Percentiles rank a stretch among this genome's conserved stretches.
Evolutionary conservation across 345 rosid species (phyloP).

Genomic region (Odontarrhena argentea): DNA sequence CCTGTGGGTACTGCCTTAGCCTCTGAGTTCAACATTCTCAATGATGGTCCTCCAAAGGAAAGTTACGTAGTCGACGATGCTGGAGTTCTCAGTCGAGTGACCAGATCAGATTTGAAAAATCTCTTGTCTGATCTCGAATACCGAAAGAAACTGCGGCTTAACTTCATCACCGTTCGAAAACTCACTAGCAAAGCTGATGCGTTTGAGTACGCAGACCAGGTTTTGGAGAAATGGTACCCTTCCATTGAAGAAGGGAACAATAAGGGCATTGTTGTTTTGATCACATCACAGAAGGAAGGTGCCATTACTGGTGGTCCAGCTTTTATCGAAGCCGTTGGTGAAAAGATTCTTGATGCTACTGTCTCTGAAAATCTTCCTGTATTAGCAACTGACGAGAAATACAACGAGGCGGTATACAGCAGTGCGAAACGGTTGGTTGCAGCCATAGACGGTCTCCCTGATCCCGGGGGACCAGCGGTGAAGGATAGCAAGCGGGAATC

Average conservation of each 20-base stretch:
- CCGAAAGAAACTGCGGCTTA: conserved; percentile 71
- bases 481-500: conserved; percentile 87
- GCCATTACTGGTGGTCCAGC: conserved; percentile 98
- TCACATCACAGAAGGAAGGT: conserved; percentile 96
- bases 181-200: conserved; percentile 99
- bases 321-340: conserved; percentile 86
- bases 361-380: conserved; percentile 96
- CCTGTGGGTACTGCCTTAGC: conserved; percentile 76
- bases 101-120: conserved; percentile 76
- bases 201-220: conserved; percentile 97
- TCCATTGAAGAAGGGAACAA: conserved; percentile 81
- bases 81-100: conserved; percentile 88
- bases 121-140: conserved; percentile 91
- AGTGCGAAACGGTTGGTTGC: conserved; percentile 88
- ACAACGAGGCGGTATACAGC: conserved; percentile 83
- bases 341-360: conserved; percentile 79
- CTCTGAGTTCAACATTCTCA: conserved; percentile 85
- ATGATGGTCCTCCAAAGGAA: conserved; percentile 86
- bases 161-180: conserved; percentile 87
- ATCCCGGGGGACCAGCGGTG: conserved; percentile 76
- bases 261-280: conserved; percentile 88
- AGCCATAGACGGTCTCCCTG: conserved; percentile 94
- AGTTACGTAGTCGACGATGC: conserved; percentile 88
- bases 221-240: conserved; percentile 93
- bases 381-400: conserved; percentile 92